A percentile compares a stretch with the other conserved stretches of the same genome.
phyloP scores from a whole-genome alignment of 148 eudicot genomes.

The Dianthus caryophyllus region DNA sequence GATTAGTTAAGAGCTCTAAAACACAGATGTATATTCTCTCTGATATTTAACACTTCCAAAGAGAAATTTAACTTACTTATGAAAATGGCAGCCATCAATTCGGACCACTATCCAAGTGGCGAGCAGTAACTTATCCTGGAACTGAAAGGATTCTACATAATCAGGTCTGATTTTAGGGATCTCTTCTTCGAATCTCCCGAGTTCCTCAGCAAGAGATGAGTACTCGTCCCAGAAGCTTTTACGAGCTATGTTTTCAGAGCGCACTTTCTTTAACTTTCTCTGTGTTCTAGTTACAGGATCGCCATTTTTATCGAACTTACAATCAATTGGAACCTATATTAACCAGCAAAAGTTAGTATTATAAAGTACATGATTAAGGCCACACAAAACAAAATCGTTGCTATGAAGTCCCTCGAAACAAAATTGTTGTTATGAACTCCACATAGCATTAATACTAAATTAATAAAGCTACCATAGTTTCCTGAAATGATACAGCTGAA shows the following conservation, averaged over 20 bases:
- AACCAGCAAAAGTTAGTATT: background rate
- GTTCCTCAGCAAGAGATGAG: conserved; percentile 46
- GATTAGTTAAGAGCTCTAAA: background rate
- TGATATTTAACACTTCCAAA: background rate
- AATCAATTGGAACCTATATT: conserved; percentile 58
- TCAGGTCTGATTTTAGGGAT: conserved; percentile 53
- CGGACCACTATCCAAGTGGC: conserved; percentile 89
- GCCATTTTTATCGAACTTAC: conserved; percentile 50
- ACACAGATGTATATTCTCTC: background rate
- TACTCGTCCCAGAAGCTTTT: conserved; percentile 73
- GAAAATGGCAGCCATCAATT: conserved; percentile 90
- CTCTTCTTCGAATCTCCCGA: conserved; percentile 52
- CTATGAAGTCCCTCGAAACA: no score
- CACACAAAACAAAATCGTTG: conserved; percentile 8
- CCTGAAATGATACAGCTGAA: no score
- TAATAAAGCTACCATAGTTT: background rate
- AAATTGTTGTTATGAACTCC: no score
- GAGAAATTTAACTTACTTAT: conserved; percentile 43
- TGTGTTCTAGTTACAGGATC: conserved; percentile 54
- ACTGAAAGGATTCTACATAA: conserved; percentile 58
- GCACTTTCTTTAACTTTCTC: conserved; percentile 46
- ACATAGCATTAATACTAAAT: background rate
- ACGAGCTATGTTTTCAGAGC: conserved; percentile 58
- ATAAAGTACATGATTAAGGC: background rate
- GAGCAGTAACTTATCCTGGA: conserved; percentile 53